Base-by-base conservation (phyloP, 306 rosid species). In the Quercus suber region DNA sequence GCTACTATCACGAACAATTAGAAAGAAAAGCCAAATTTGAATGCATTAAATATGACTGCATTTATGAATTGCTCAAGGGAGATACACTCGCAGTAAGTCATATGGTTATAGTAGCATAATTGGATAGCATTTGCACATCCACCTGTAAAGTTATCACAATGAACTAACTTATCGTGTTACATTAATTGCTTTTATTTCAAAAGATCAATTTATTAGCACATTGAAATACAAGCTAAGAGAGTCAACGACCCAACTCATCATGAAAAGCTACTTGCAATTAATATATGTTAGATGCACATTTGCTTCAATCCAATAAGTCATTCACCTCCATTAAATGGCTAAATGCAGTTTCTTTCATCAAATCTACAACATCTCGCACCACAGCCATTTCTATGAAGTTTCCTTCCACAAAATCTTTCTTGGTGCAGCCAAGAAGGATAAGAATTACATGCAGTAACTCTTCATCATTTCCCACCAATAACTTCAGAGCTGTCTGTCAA, bases 271-370 rank as follows among this genome's bases (percentile, higher is more conserved):
- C 31, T 19, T 63, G 55, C 70, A 27, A 37, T 73, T 18, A 53
- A 57, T 79, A 70, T 55, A 64, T 74, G 21, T 69, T 59, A 33
- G 25, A 76, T 31, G 55, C 56, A 71, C 72, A 65, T 61, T 21
- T 55, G 65, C 58, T 33, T 55, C 58, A 60, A 59, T 61, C 72
- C 43, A 67, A 67, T 59, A 67, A 27, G 75, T 67, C 71, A 71
- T 85, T 85, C 82, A 94, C 99, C 98, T 91, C 99, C 98, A 92
- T 91, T 76, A 92, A 89, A 90, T 81, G 99, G 83, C 99, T 92
- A 84, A 82, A 95, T 18, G 90, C 82, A 60, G 89, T 82, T 80
- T 94, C 95, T 83, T 90, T 91, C 81, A 90, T 80, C 87, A 92
- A 83, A 81, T 78, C 65, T 57, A 80, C 37, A 82, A 90, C 79